Evolutionary conservation across 75 land plant genomes (phyloP).

Genomic region (Cupressus sempervirens): DNA sequence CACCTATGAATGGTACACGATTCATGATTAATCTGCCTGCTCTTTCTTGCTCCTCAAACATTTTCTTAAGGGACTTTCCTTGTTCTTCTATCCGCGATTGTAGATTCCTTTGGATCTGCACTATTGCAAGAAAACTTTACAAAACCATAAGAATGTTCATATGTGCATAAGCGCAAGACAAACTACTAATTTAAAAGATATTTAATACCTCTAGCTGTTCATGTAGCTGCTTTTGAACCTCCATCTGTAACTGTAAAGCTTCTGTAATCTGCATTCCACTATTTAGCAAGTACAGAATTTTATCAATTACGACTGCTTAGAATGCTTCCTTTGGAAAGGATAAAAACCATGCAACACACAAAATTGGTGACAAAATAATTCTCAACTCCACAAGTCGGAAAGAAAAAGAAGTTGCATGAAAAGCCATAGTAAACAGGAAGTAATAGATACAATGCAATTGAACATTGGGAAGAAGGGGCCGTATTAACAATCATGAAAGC

Average conservation of each 20-base stretch:
- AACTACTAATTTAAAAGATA: neutral
- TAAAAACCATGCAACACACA: neutral
- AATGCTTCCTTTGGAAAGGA: neutral
- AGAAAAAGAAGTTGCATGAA: neutral
- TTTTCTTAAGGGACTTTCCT: conserved; percentile 78
- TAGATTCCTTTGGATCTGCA: conserved; percentile 80
- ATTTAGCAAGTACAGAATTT: neutral
- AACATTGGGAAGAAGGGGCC: neutral
- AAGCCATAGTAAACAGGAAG: neutral
- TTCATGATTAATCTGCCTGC: conserved; percentile 24
- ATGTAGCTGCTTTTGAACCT: conserved; percentile 19
- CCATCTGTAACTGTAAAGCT: conserved; percentile 20
- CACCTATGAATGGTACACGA: conserved; percentile 18
- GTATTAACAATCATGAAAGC: neutral
- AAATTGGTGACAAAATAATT: neutral
- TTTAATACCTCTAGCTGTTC: conserved; percentile 20
- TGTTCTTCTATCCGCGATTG: conserved; percentile 90
- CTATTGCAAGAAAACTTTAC: neutral
- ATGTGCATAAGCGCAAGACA: neutral
- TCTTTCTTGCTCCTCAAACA: conserved; percentile 74
- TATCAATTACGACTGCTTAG: conserved; percentile 1
- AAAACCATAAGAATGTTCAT: neutral
- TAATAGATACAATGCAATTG: neutral
- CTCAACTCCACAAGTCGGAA: neutral
- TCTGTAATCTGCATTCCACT: conserved; percentile 18